Evolutionary conservation across 192 early-diverging fungal genomes (phyloP).

Genomic region (Obelidium mucronatum): DNA sequence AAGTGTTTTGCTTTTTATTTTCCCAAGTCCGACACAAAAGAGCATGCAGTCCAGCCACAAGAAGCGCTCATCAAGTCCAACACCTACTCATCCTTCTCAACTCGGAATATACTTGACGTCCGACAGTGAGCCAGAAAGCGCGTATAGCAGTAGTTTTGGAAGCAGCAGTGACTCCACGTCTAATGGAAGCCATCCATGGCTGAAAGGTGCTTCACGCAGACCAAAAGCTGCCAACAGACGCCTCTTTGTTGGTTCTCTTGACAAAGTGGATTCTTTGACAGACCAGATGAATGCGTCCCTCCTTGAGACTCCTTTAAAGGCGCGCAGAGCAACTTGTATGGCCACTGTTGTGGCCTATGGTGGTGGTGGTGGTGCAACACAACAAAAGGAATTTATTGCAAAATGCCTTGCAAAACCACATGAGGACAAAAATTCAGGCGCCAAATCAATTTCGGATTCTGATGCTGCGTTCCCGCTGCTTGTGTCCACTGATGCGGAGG

Average conservation of each 20-base stretch:
- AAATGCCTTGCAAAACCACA: neutral
- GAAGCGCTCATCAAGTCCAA: neutral
- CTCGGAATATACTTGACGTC: too few species aligned
- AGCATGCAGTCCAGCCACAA: neutral
- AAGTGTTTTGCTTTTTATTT: too few species aligned
- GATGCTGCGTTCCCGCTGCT: neutral
- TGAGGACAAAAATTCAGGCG: neutral
- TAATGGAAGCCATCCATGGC: too few species aligned
- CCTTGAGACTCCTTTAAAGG: neutral
- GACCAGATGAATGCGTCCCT: neutral
- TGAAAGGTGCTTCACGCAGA: too few species aligned
- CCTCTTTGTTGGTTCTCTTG: too few species aligned
- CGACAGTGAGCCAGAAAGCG: too few species aligned
- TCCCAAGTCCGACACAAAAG: constrained; percentile 5
- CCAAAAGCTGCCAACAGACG: too few species aligned
- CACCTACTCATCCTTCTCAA: neutral
- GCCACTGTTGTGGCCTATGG: too few species aligned
- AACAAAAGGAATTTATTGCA: neutral
- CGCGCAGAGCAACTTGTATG: too few species aligned
- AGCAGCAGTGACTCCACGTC: too few species aligned
- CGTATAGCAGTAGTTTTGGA: too few species aligned
- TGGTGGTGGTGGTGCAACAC: neutral
- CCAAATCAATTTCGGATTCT: neutral
- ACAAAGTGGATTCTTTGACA: neutral
- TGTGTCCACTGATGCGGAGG: neutral